phyloP scores from a whole-genome alignment of 352 stramenopile genomes.

The Pythium phragmitis region DNA sequence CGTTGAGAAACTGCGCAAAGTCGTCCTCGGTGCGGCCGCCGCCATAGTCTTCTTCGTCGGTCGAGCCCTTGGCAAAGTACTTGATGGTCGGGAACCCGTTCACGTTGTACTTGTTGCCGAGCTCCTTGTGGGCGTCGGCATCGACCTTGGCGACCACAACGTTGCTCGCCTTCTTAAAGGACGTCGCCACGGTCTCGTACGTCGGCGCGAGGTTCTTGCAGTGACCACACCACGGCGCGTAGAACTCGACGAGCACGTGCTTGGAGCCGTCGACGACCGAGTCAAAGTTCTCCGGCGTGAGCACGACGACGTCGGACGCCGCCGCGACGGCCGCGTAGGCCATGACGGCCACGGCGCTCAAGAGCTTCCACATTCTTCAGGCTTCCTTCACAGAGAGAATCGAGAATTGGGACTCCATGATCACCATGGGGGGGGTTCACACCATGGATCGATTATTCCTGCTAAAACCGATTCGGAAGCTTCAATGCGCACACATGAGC shows the following conservation, averaged over 20 bases:
- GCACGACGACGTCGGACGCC: constrained; percentile 72
- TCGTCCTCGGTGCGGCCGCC: constrained; percentile 84
- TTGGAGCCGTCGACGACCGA: constrained; percentile 80
- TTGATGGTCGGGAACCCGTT: constrained; percentile 94
- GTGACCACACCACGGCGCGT: constrained; percentile 52
- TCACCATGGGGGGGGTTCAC: not conserved
- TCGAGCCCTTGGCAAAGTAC: constrained; percentile 85
- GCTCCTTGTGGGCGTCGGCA: constrained; percentile 80
- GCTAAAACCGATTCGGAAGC: constrained; percentile 19
- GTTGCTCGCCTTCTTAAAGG: constrained; percentile 84
- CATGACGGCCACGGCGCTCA: constrained; percentile 39
- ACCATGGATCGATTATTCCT: not conserved
- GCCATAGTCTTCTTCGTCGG: constrained; percentile 82
- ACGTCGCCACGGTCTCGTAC: constrained; percentile 85
- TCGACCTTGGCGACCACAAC: constrained; percentile 91
- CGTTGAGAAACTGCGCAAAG: constrained; percentile 75
- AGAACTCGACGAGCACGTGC: constrained; percentile 73
- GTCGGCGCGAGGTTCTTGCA: constrained; percentile 71
- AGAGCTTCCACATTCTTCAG: constrained; percentile 60
- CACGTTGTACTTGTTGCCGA: constrained; percentile 84
- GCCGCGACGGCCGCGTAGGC: constrained; percentile 50
- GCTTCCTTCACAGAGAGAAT: constrained; percentile 19
- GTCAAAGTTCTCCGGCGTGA: constrained; percentile 85
- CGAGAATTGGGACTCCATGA: constrained; percentile 23
- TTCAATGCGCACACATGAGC: not conserved